Conservation (phyloP, 441 rosid genomes). For the Arabidopsis hybrid region DNA sequence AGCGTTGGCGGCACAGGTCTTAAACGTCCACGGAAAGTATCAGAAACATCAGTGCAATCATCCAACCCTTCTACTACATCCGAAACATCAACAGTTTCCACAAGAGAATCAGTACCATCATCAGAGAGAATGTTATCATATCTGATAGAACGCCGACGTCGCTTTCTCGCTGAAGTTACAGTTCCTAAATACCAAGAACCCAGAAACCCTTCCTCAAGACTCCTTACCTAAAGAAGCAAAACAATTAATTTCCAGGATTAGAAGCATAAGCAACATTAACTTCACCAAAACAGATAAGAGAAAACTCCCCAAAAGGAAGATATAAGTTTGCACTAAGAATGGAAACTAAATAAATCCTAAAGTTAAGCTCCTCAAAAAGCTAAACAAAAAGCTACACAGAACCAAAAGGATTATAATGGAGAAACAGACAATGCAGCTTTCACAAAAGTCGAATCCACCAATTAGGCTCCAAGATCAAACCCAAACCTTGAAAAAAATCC, state of each 20-base stretch:
- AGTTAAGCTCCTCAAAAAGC: no score
- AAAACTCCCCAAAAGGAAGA: constrained; percentile 17
- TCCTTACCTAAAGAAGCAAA: constrained; percentile 58
- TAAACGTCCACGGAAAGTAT: constrained; percentile 50
- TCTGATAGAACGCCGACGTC: constrained; percentile 39
- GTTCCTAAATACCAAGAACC: constrained; percentile 81
- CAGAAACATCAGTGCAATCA: constrained; percentile 17
- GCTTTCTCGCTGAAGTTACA: constrained; percentile 42
- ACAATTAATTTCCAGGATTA: constrained; percentile 8
- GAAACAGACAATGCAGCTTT: constrained; percentile 21
- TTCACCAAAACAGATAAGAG: neutral
- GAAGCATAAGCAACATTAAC: neutral
- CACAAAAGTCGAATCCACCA: constrained; percentile 15
- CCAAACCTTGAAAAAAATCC: neutral
- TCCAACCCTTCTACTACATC: constrained; percentile 43
- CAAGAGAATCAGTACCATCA: constrained; percentile 47
- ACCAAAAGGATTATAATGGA: neutral
- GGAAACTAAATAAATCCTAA: neutral
- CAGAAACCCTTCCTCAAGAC: constrained; percentile 69
- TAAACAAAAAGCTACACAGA: neutral
- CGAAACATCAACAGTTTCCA: constrained; percentile 54
- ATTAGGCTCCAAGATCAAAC: constrained; percentile 3
- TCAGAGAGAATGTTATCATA: constrained; percentile 62
- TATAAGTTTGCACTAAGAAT: neutral
- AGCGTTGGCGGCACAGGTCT: constrained; percentile 61